Evolutionary conservation across 1,284 basidiomycete genomes (phyloP), one percentile per base, ranked within the genome.

Genomic region (Hemileia vastatrix): DNA sequence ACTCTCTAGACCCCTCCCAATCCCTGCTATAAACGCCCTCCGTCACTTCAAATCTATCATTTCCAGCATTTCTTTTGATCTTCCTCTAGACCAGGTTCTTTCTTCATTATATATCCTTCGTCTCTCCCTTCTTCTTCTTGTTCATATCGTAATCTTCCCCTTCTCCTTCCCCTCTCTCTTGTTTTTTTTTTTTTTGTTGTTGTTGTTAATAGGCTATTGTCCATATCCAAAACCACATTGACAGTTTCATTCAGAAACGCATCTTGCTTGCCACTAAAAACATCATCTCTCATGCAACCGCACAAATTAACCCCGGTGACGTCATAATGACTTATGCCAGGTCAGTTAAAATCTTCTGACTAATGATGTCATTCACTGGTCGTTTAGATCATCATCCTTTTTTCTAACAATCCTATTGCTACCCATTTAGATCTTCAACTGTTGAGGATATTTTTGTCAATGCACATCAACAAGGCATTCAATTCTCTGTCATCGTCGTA

Each of bases 261-360:
- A 96, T 99, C 70, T 85, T 90, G 62, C 82, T 90, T 53, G 95
- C 95, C 4, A 93, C 88, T 76, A 84, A 92, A 74, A 90, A 97
- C 64, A 98, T 99, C 64, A 85, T 90, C 71, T 84, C 88, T 66
- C 83, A 87, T 56, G 90, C 92, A 1, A 83, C 84, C 56, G 87
- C 85, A 72, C 98, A 97, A 80, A 96, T 99, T 74, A 88, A 88
- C 69, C 84, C 95, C 66, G 91, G 89, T 6, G 90, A 95, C 77
- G 86, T 90, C 18, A 85, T 99, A 63, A 80, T 98, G 51, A 94
- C 92, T 6, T 99, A 90, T 77, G 92, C 91, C 9, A 83, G 89
- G 86, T 90, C 65, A 57, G 78, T 68, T 9, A 6, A 1, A 33
- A 5, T 11, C 54, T 43, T 24, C 27, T 43, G n/a, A 18, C 33